Conservation (phyloP, 164 flowering plant genomes). For the Umbellularia californica region DNA sequence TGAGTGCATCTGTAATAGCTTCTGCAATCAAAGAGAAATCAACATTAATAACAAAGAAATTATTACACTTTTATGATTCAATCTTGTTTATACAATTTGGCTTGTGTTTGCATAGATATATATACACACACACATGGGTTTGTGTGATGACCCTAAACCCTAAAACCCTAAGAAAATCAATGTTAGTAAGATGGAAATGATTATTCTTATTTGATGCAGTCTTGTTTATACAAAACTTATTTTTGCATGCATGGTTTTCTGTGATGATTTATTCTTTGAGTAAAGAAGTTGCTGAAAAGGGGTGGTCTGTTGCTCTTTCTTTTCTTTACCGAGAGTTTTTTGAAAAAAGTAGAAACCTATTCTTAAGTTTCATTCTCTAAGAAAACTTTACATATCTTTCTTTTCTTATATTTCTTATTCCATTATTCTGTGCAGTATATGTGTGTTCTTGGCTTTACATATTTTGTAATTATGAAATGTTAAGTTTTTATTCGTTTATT, state of each 20-base stretch:
- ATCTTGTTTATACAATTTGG: neutral
- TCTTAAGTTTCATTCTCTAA: neutral
- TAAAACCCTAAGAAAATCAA: neutral
- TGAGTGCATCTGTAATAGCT: slow-evolving; percentile 70
- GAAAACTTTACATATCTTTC: neutral
- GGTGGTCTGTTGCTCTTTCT: neutral
- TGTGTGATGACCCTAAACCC: neutral
- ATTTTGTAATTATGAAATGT: too few relatives aligned
- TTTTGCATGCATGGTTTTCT: neutral
- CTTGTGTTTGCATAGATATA: neutral
- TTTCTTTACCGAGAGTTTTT: too few relatives aligned
- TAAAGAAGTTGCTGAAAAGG: neutral
- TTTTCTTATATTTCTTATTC: neutral
- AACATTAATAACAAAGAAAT: neutral
- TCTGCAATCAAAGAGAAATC: slow-evolving; percentile 22
- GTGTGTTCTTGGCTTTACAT: too few relatives aligned
- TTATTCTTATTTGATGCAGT: neutral
- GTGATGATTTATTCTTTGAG: too few relatives aligned
- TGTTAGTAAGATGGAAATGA: neutral
- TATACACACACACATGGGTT: neutral
- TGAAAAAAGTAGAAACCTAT: too few relatives aligned
- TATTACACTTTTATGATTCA: neutral
- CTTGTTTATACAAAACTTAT: neutral
- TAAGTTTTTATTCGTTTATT: too few relatives aligned
- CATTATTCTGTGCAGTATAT: too few relatives aligned